Base-by-base conservation (phyloP, 495 filamentous ascomycete species). In the Pyrenula aspistea region DNA sequence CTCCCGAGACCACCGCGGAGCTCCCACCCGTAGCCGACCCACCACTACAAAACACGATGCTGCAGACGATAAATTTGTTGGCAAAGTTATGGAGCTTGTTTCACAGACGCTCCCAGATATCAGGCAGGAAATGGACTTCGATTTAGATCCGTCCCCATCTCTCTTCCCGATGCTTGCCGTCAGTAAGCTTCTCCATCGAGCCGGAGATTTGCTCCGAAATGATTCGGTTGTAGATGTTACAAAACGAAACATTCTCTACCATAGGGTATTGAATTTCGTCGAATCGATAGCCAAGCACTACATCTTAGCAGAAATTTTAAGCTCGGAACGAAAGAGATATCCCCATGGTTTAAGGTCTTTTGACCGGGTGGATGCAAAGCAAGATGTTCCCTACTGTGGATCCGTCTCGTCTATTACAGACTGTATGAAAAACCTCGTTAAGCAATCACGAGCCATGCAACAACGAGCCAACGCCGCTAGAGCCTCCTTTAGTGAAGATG, bases 211-310 rank as follows among this genome's bases (percentile, higher is more conserved):
- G 12, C 53, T 72, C 15, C 60, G 65, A 3, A 72, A 69, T 25
- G 69, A 68, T 31, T 68, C 66, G 4, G 42, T 72, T 3, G 63
- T 68, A 49, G 65, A 72, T 51, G 65, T 62, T n/a, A 60, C 61
- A 8, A 63, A 57, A 25, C 61, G 68, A 25, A 49, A 51, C 21
- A 53, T 52, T 2, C 58, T 69, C 1, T 72, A 70, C 54, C 55
- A 64, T 42, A 55, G 22, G 8, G 19, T 63, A 12, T 55, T 72
- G 1, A 55, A 59, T 52, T 61, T 69, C 51, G 53, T 70, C 0
- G 24, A 59, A 15, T 42, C 15, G 31, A 4, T 42, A 4, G 31
- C 31, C 4, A 42, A 42, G 31, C 31, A 42, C 15, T 42, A 42
- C 15, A 15, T 15, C 31, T 15, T 42, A 4, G 4, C 15, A 42